Conservation (phyloP, 2,329 filamentous ascomycete species). For the Ascochyta viciae-villosae region DNA sequence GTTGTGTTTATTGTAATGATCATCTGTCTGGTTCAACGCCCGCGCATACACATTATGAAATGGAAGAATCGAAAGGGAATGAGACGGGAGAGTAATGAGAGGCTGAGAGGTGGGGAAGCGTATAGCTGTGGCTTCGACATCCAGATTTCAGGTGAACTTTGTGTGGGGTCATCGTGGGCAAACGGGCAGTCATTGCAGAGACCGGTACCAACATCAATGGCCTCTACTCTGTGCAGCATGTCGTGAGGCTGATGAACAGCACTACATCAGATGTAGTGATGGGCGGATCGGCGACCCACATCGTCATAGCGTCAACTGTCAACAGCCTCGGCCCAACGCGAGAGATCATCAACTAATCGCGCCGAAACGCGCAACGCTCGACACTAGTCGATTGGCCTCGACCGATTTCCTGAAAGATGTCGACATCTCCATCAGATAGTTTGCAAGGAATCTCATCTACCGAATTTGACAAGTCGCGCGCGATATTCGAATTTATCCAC, state of each 20-base stretch:
- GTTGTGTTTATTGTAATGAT: conserved; percentile 35
- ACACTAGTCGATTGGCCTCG: neutral
- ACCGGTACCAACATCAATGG: too few species aligned
- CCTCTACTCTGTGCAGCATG: too few species aligned
- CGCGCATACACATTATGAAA: conserved; percentile 32
- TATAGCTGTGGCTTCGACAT: conserved; percentile 39
- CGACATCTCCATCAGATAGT: neutral
- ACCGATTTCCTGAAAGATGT: neutral
- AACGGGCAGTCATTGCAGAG: too few species aligned
- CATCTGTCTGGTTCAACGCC: conserved; percentile 30
- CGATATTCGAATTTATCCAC: neutral
- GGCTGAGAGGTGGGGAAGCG: conserved; percentile 33
- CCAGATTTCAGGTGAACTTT: conserved; percentile 41
- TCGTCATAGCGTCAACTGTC: neutral
- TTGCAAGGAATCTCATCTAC: neutral
- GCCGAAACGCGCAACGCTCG: conserved; percentile 12
- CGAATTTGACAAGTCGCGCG: neutral
- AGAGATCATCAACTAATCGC: conserved; percentile 1
- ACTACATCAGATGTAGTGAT: too few species aligned
- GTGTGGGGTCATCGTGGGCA: neutral
- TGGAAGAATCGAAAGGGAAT: conserved; percentile 40
- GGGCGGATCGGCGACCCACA: neutral
- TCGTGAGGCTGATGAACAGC: too few species aligned
- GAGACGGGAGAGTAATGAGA: conserved; percentile 31
- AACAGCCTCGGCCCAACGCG: conserved; percentile 5